Evolutionary conservation across 306 rosid species (phyloP).

Genomic region (Prunus davidiana): DNA sequence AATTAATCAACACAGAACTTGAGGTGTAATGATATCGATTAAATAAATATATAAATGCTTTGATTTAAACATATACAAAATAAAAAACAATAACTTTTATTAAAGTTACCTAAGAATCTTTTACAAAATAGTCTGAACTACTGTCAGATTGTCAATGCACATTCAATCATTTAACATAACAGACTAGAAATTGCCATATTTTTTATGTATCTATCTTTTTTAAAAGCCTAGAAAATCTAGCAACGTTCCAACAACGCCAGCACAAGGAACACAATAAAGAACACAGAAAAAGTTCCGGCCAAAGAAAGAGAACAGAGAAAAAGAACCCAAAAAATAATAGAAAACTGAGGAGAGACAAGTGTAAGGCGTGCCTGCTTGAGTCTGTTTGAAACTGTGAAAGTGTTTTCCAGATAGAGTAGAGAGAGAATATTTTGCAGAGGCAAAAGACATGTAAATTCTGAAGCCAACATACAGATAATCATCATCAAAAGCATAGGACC

Average conservation of each 20-base stretch:
- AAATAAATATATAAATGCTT: neutral
- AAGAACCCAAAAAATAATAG: neutral
- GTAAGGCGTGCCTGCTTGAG: conserved; percentile 43
- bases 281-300: conserved; percentile 9
- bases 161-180: neutral
- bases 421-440: conserved; percentile 21
- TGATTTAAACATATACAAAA: neutral
- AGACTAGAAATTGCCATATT: neutral
- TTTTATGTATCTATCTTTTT: neutral
- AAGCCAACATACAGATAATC: conserved; percentile 47
- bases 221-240: conserved; percentile 50
- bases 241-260: conserved; percentile 38
- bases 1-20: no score
- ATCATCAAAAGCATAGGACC: conserved; percentile 26
- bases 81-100: neutral
- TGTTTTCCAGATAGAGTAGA: neutral
- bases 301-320: neutral
- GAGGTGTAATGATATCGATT: no score
- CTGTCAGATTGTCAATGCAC: neutral
- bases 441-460: conserved; percentile 33
- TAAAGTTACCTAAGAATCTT: neutral
- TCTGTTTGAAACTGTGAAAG: conserved; percentile 48
- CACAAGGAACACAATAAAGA: conserved; percentile 31
- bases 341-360: conserved; percentile 16
- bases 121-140: neutral